These are phyloP conservation scores for Chrysanthemum makinoi DNA, from an alignment of 129 eudicot genomes.

Conservation along the genomic window DNA sequence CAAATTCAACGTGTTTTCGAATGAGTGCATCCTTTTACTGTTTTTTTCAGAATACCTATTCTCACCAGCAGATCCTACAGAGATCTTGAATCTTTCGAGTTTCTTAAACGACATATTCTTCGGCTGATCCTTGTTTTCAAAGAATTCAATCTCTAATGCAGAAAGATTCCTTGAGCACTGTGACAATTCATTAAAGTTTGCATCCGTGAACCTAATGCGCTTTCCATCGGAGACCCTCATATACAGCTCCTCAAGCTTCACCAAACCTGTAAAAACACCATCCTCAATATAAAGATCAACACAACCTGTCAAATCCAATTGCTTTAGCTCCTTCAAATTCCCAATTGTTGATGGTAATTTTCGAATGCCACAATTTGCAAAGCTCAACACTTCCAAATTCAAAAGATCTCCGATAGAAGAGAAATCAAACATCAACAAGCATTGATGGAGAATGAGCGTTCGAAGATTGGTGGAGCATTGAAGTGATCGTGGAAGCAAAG, in stretches of 20 bases:
- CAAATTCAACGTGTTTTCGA: too few species aligned
- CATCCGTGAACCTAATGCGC: not conserved
- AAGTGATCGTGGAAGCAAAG: too few species aligned
- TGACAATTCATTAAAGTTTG: not conserved
- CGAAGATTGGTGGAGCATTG: too few species aligned
- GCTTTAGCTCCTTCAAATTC: not conserved
- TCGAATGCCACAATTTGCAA: too few species aligned
- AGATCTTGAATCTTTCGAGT: not conserved
- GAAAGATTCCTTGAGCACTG: not conserved
- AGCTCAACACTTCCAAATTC: too few species aligned
- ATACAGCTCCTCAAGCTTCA: constrained; percentile 14
- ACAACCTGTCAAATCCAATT: not conserved
- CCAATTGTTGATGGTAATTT: too few species aligned
- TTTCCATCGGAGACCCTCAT: not conserved
- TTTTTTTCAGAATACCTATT: too few species aligned
- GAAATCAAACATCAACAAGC: too few species aligned
- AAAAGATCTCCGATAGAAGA: too few species aligned
- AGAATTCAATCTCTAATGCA: not conserved
- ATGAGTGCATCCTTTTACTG: too few species aligned
- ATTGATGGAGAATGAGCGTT: too few species aligned
- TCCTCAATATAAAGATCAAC: not conserved
- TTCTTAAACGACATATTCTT: not conserved
- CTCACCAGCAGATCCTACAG: not conserved
- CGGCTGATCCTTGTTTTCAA: not conserved
- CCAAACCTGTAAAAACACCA: not conserved